phyloP scores from a whole-genome alignment of 2,329 filamentous ascomycete species.

The Coniochaeta sp. region DNA sequence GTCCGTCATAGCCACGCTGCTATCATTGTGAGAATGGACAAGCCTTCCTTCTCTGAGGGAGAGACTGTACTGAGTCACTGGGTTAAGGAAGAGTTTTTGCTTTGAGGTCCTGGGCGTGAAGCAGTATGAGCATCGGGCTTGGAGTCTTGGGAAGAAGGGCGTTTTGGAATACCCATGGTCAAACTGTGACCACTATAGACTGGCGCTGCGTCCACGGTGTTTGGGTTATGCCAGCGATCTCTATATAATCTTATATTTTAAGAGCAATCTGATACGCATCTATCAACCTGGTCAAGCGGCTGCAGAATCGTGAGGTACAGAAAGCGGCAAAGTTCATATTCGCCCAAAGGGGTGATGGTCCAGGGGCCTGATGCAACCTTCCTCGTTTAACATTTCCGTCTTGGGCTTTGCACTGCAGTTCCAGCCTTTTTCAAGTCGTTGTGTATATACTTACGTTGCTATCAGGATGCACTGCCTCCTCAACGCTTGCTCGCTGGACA shows the following conservation, averaged over 20 bases:
- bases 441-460: too few relatives aligned
- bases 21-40: constrained; percentile 72
- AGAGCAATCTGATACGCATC: too few relatives aligned
- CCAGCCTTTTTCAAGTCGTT: background rate
- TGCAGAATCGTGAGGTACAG: too few relatives aligned
- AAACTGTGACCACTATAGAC: background rate
- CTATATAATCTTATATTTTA: background rate
- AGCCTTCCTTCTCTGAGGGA: constrained; percentile 65
- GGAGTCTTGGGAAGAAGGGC: background rate
- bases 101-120: constrained; percentile 26
- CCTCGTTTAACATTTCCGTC: too few relatives aligned
- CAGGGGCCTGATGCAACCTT: too few relatives aligned
- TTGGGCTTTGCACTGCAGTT: background rate
- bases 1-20: constrained; percentile 79
- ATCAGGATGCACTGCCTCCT: too few relatives aligned
- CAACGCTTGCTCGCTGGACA: too few relatives aligned
- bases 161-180: background rate
- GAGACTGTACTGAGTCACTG: constrained; percentile 73
- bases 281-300: too few relatives aligned
- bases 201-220: background rate
- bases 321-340: too few relatives aligned
- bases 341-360: too few relatives aligned
- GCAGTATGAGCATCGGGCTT: background rate
- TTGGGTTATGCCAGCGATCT: background rate
- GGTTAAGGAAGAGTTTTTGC: constrained; percentile 65